A percentile compares a stretch with the other conserved stretches of the same genome.
phyloP scores from a whole-genome alignment of 2,329 filamentous ascomycete species.

The Zalaria obscura region DNA sequence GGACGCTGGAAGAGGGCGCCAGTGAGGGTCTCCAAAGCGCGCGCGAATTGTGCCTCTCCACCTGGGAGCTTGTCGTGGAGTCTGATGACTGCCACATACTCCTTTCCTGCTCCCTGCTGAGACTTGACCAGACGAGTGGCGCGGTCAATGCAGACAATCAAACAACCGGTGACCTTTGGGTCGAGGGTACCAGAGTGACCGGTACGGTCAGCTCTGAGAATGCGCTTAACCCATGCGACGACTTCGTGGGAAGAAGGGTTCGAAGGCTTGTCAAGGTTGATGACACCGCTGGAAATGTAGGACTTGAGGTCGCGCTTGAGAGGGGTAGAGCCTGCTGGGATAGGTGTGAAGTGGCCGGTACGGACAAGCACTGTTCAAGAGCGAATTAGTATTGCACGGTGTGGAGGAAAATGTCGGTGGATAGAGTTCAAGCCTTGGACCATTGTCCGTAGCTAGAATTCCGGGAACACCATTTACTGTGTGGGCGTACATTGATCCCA shows the following conservation, averaged over 20 bases:
- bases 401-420: conserved; percentile 5
- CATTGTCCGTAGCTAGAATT: background rate
- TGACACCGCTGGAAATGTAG: conserved; percentile 93
- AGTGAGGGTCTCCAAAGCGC: conserved; percentile 88
- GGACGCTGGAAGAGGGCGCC: conserved; percentile 95
- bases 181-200: conserved; percentile 97
- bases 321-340: conserved; percentile 81
- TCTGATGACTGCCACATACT: conserved; percentile 92
- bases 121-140: conserved; percentile 97
- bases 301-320: conserved; percentile 91
- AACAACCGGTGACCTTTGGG: conserved; percentile 90
- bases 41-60: conserved; percentile 81
- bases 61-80: conserved; percentile 92
- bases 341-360: conserved; percentile 93
- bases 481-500: conserved; percentile 68
- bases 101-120: conserved; percentile 96
- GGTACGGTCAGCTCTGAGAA: conserved; percentile 88
- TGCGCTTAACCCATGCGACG: conserved; percentile 97
- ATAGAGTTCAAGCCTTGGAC: conserved; percentile 2
- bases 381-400: conserved; percentile 1
- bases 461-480: conserved; percentile 3
- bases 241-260: conserved; percentile 98
- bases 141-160: conserved; percentile 92
- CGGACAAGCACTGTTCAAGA: conserved; percentile 61
- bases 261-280: conserved; percentile 95